Evolutionary conservation across 139 green algal species (phyloP), one percentile per base, ranked within the genome.

Genomic region (Coccomyxa sp.): DNA sequence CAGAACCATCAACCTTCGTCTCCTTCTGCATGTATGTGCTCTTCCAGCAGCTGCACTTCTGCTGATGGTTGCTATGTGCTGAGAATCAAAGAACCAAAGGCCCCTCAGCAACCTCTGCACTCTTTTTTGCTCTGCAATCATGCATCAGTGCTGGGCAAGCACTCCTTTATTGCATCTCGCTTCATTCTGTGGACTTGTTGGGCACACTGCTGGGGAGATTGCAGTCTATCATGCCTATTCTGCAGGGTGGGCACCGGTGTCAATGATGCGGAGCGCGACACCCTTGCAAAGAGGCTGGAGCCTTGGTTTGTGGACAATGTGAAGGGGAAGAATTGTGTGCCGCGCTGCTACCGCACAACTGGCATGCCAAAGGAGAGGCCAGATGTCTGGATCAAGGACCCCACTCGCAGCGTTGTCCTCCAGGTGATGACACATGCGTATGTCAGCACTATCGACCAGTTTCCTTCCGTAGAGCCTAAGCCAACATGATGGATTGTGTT

Each of bases 351-450:
- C 85, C 81, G 84, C 0, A n/a, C 85, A 14, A 91, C 84, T 0
- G 87, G 81, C 21, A 23, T 63, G 15, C 28, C 84, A 13, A 90
- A 87, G 75, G 92, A 93, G 76, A 79, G 76, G 67, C 92, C 92
- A 13, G 90, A 97, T 75, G 86, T 93, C 76, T 96, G 93, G 93
- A 86, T 97, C 30, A 77, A n/a, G 0, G 87, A 96, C 81, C 90
- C 90, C 13, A 51, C 81, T 13, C 80, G 81, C 51, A 91, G 85
- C 30, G 57, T 93, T n/a, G 92, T 96, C 63, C 71, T 96, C 13
- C 76, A 92, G 89, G 86, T 88, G 38, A 58, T 63, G 38, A 21
- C 57, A 23, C 68, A 18, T 71, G 58, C 21, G 0, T 23, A 78
- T 57, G n/a, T 58, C 25, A 17, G 7, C 13, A 18, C 21, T 83